These are phyloP conservation scores for Lolium rigidum DNA, from an alignment of 176 grass and related monocot species.

Conservation along the genomic window DNA sequence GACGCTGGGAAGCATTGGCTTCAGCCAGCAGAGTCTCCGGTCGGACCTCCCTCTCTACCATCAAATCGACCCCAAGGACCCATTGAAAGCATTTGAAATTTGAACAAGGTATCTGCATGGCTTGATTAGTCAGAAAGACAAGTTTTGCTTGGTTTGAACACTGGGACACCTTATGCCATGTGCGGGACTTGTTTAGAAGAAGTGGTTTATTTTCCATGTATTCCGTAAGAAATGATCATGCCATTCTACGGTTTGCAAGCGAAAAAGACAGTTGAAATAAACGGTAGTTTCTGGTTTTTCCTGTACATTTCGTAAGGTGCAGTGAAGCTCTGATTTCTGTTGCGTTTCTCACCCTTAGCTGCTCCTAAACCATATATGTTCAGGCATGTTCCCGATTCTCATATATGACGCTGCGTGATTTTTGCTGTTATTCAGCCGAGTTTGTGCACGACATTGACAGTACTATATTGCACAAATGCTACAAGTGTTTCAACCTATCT, in stretches of 20 bases:
- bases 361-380: not conserved
- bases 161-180: not conserved
- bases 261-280: not conserved
- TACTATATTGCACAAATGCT: too few relatives aligned
- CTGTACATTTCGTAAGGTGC: not conserved
- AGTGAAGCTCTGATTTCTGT: not conserved
- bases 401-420: not conserved
- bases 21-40: slow-evolving; percentile 54
- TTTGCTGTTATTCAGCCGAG: not conserved
- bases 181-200: not conserved
- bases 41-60: slow-evolving; percentile 59
- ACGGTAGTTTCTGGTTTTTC: not conserved
- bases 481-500: too few relatives aligned
- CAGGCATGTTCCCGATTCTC: not conserved
- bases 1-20: slow-evolving; percentile 49
- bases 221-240: too few relatives aligned
- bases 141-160: not conserved
- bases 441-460: too few relatives aligned
- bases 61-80: slow-evolving; percentile 67
- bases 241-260: not conserved
- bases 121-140: not conserved
- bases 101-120: slow-evolving; percentile 33
- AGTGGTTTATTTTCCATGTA: too few relatives aligned
- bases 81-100: slow-evolving; percentile 60
- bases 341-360: not conserved